phyloP scores from a whole-genome alignment of 768 basidiomycete genomes.

The Gloeopeniophorella convolvens region DNA sequence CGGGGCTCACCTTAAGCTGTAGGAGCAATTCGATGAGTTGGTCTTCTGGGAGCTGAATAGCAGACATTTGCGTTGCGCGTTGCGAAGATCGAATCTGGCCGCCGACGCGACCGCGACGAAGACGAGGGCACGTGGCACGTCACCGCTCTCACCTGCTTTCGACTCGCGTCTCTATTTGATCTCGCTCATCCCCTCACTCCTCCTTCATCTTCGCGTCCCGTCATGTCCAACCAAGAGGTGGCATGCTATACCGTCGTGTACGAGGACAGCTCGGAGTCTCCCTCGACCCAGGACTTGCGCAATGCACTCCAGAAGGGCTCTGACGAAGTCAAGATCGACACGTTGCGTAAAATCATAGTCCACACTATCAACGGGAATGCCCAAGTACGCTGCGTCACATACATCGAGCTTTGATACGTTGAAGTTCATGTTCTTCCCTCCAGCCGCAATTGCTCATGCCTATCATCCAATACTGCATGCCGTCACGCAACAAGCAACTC shows the following conservation, averaged over 20 bases:
- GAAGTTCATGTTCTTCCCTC: no score
- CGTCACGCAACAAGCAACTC: slow-evolving; percentile 89
- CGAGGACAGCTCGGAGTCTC: slow-evolving; percentile 66
- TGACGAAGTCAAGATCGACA: slow-evolving; percentile 95
- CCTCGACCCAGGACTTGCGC: slow-evolving; percentile 77
- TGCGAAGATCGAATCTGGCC: neutral
- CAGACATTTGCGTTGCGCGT: slow-evolving; percentile 37
- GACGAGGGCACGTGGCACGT: slow-evolving; percentile 9
- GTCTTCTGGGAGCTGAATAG: slow-evolving; percentile 49
- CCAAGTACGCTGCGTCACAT: slow-evolving; percentile 78
- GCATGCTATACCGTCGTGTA: slow-evolving; percentile 76
- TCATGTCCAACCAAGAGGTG: slow-evolving; percentile 43
- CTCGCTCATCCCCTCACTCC: neutral
- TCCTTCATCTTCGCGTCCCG: slow-evolving; percentile 4
- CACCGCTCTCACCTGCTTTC: neutral
- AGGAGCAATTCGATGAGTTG: slow-evolving; percentile 69
- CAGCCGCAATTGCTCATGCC: slow-evolving; percentile 95
- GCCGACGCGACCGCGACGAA: neutral
- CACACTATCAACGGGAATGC: slow-evolving; percentile 92
- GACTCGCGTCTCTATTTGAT: neutral
- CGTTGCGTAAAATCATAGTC: slow-evolving; percentile 88
- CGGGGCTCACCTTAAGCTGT: slow-evolving; percentile 57
- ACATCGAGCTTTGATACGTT: no score
- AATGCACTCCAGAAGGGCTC: slow-evolving; percentile 87
- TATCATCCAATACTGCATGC: slow-evolving; percentile 96